Evolutionary conservation across 495 filamentous ascomycete genomes (phyloP).

Genomic region (Geopyxis carbonaria): DNA sequence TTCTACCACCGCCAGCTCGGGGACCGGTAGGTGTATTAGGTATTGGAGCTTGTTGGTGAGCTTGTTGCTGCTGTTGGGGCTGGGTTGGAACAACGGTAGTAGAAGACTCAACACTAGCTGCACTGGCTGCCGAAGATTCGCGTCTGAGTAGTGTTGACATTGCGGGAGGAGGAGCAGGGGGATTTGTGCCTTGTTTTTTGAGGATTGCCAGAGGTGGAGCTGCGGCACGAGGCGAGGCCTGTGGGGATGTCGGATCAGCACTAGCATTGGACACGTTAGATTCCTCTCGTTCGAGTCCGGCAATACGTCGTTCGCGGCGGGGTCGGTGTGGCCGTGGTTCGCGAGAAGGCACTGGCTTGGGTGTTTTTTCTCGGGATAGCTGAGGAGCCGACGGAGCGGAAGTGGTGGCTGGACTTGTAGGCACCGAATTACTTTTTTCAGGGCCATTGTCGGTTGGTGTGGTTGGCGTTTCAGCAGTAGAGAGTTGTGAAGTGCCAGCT

Average conservation of each 20-base stretch:
- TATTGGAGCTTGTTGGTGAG: constrained; percentile 12
- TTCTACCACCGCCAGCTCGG: constrained; percentile 13
- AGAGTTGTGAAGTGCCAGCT: constrained; percentile 26
- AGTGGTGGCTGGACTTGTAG: constrained; percentile 18
- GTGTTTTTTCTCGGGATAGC: constrained; percentile 21
- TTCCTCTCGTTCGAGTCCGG: constrained; percentile 18
- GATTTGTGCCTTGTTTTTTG: constrained; percentile 25
- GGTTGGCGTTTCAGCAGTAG: constrained; percentile 23
- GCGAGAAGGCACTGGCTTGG: constrained; percentile 16
- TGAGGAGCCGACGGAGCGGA: constrained; percentile 19
- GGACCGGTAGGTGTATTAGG: constrained; percentile 12
- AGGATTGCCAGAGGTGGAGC: constrained; percentile 28
- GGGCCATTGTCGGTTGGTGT: constrained; percentile 22
- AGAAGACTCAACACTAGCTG: background rate
- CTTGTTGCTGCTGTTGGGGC: constrained; percentile 16
- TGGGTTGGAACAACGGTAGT: constrained; percentile 7
- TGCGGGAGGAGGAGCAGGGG: constrained; percentile 7
- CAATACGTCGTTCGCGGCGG: constrained; percentile 16
- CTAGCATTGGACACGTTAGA: constrained; percentile 19
- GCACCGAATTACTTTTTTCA: constrained; percentile 7
- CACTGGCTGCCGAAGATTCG: constrained; percentile 4
- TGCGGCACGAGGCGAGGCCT: too few relatives aligned
- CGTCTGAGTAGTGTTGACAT: constrained; percentile 14
- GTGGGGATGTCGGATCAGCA: constrained; percentile 2
- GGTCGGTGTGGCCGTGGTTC: constrained; percentile 14